Percentiles rank a stretch among this genome's conserved stretches.
Evolutionary conservation across 352 stramenopile species (phyloP).

Genomic region (Globisporangium megalacanthum): DNA sequence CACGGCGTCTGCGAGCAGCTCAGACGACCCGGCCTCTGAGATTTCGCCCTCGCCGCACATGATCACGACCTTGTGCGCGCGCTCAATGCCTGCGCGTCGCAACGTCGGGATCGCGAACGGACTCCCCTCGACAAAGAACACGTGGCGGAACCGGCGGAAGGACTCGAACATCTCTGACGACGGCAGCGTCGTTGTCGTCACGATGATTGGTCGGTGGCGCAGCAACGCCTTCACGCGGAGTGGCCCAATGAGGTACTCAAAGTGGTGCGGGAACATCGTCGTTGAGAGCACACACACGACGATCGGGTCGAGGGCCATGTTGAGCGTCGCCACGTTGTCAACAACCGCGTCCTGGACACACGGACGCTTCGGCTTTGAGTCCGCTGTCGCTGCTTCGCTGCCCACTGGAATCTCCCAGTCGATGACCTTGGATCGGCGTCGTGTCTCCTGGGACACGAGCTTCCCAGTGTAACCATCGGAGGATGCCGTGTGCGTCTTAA

Average conservation of each 20-base stretch:
- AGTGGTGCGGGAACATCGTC: conserved; percentile 55
- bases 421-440: conserved; percentile 26
- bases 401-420: conserved; percentile 22
- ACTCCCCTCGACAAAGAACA: conserved; percentile 69
- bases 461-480: background rate
- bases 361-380: conserved; percentile 8
- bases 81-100: conserved; percentile 54
- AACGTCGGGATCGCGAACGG: conserved; percentile 54
- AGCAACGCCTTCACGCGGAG: conserved; percentile 64
- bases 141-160: conserved; percentile 64
- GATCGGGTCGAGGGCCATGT: conserved; percentile 49
- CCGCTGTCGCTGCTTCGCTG: background rate
- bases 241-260: conserved; percentile 75
- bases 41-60: conserved; percentile 56
- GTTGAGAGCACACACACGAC: conserved; percentile 63
- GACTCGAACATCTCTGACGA: conserved; percentile 52
- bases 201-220: conserved; percentile 64
- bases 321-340: conserved; percentile 40
- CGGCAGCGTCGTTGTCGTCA: conserved; percentile 53
- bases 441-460: background rate
- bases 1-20: conserved; percentile 72
- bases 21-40: conserved; percentile 50
- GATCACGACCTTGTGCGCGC: conserved; percentile 66
- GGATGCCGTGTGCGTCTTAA: conserved; percentile 11
- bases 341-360: conserved; percentile 47